Evolutionary conservation across 169 alveolate species (phyloP), one percentile per base, ranked within the genome.

Genomic region (Plasmodium cynomolgi): DNA sequence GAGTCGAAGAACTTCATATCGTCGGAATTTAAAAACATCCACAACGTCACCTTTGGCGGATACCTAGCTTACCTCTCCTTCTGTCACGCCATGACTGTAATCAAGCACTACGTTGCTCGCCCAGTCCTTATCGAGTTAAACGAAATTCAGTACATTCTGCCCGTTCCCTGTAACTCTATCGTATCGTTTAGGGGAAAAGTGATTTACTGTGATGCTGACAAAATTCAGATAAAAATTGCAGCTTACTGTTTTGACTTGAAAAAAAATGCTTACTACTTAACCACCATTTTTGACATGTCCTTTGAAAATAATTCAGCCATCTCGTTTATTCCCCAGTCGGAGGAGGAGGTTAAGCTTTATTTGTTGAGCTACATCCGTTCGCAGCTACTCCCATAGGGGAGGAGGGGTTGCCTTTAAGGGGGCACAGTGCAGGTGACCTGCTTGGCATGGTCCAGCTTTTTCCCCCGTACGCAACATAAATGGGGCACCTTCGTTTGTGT

Each of bases 31-130:
- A 86, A 86, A 23, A 86, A 86, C 68, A 86, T 86, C 7, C 93
- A 86, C 26, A 86, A 86, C 81, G 56, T 86, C 81, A 86, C 93
- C 39, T 86, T 86, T 86, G 93, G 93, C 2, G 93, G 93, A 20
- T 47, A 86, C 31, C 50, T 86, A 8, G 93, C 93, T 20, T 86
- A 86, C 71, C 58, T 75, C 47, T 86, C 93, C 44, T 86, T 86
- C 50, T 86, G 86, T 29, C 93, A 86, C 47, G 93, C 93, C 29
- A 86, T 86, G 93, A 56, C 83, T n/a, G 23, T 86, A 34, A 77
- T 86, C 62, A 86, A 86, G 47, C 44, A 77, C 39, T 86, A 75
- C 15, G 15, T 86, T 47, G 17, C 81, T 2, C 47, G 41, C 41
- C 93, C 93, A 13, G 47, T 75, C 9, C 93, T 86, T 5, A 86